Evolutionary conservation across 2,329 filamentous ascomycete genomes (phyloP).

Genomic region (Aureobasidium sp.): DNA sequence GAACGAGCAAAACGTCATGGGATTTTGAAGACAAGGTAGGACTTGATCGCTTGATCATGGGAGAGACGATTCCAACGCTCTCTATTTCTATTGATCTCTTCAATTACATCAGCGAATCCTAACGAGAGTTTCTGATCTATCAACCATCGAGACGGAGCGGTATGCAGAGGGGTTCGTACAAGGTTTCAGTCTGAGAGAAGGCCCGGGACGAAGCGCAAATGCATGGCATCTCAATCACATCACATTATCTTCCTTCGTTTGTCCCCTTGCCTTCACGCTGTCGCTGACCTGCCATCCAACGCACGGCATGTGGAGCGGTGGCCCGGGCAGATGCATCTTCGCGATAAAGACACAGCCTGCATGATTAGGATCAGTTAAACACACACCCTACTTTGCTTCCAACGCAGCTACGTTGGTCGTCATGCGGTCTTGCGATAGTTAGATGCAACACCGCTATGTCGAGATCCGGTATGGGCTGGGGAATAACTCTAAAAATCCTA

Average conservation of each 20-base stretch:
- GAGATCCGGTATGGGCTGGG: background rate
- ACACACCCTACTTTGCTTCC: background rate
- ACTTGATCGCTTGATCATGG: background rate
- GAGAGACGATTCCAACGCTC: background rate
- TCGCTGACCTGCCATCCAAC: background rate
- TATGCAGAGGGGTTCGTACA: constrained; percentile 9
- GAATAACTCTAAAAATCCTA: background rate
- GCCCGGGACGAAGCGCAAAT: constrained; percentile 15
- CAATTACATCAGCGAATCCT: background rate
- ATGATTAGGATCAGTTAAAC: background rate
- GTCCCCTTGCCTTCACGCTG: background rate
- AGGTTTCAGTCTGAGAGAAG: constrained; percentile 12
- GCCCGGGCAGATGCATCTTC: background rate
- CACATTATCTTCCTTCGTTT: constrained; percentile 5
- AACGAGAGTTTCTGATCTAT: background rate
- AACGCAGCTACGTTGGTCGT: background rate
- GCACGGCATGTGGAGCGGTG: background rate
- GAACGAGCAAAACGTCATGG: background rate
- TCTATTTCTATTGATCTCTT: background rate
- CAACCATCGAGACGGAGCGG: background rate
- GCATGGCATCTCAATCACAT: constrained; percentile 16
- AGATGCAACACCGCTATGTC: background rate
- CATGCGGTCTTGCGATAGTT: constrained; percentile 4
- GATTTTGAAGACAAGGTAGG: background rate
- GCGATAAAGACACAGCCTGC: constrained; percentile 7